Conservation (phyloP, 805 yeast species). For the Komagataella mondaviorum region DNA sequence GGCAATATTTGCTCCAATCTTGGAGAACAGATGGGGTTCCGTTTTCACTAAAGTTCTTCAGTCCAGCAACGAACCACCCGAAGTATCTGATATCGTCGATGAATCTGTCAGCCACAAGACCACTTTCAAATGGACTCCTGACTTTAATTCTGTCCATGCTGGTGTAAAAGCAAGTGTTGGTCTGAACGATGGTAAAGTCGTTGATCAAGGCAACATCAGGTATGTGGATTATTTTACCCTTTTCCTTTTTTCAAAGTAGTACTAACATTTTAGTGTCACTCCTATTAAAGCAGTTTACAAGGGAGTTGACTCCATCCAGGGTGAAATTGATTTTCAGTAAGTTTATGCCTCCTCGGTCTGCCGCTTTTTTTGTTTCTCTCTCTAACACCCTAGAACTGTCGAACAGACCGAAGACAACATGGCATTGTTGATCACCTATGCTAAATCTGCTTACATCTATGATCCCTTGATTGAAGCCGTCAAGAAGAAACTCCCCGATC, state of each 20-base stretch:
- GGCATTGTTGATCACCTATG: conserved; percentile 21
- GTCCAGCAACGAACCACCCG: conserved; percentile 3
- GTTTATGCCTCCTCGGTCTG: not conserved
- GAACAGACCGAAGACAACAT: not conserved
- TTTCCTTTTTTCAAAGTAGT: conserved; percentile 20
- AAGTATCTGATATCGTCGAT: conserved; percentile 30
- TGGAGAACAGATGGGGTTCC: conserved; percentile 70
- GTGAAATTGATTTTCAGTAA: conserved; percentile 29
- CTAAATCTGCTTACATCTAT: conserved; percentile 24
- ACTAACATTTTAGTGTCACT: conserved; percentile 31
- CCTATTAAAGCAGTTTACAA: conserved; percentile 63
- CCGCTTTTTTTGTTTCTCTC: not conserved
- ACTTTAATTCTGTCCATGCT: conserved; percentile 54
- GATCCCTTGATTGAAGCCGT: conserved; percentile 27
- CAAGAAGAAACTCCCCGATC: conserved; percentile 4
- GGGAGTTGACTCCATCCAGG: conserved; percentile 33
- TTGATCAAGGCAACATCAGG: conserved; percentile 50
- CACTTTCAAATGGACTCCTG: conserved; percentile 73
- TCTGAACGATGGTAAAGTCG: conserved; percentile 58
- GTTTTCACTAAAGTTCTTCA: conserved; percentile 27
- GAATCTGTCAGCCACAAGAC: conserved; percentile 24
- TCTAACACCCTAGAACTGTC: not conserved
- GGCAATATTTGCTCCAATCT: conserved; percentile 60
- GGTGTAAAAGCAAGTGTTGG: conserved; percentile 26
- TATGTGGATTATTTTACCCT: conserved; percentile 9